These are phyloP conservation scores for Oryza officinalis DNA, from an alignment of 176 grass and related monocot species.

Conservation along the genomic window DNA sequence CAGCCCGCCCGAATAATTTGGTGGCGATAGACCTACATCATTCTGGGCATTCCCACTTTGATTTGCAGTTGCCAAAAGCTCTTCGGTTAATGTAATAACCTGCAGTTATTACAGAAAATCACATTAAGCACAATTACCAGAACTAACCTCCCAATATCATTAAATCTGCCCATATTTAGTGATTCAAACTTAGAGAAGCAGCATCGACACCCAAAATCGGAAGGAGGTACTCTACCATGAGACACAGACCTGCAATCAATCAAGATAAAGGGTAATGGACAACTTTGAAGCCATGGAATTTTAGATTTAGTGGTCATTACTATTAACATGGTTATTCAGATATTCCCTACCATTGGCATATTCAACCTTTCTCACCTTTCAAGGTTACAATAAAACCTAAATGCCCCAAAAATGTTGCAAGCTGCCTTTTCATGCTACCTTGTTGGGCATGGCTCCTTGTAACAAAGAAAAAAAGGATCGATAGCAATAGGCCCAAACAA, in stretches of 20 bases:
- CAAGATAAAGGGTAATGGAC: conserved; percentile 86
- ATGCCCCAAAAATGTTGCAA: conserved; percentile 54
- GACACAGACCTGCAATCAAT: conserved; percentile 87
- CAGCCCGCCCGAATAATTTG: conserved; percentile 16
- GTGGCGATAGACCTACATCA: conserved; percentile 37
- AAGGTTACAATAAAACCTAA: conserved; percentile 61
- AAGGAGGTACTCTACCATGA: conserved; percentile 55
- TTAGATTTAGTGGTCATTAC: conserved; percentile 40
- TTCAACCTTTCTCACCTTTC: conserved; percentile 72
- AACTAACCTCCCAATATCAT: conserved; percentile 13
- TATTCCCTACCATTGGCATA: conserved; percentile 51
- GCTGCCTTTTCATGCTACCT: conserved; percentile 65
- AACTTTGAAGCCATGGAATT: conserved; percentile 55
- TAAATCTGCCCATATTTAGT: conserved; percentile 38
- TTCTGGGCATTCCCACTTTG: conserved; percentile 47
- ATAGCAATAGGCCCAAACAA: conserved; percentile 51
- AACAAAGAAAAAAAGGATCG: conserved; percentile 63
- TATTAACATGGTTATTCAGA: conserved; percentile 49
- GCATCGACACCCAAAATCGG: conserved; percentile 75
- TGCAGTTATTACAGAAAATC: conserved; percentile 37
- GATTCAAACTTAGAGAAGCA: conserved; percentile 75
- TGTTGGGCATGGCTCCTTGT: conserved; percentile 64
- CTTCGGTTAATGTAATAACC: conserved; percentile 81
- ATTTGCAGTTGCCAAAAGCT: conserved; percentile 81
- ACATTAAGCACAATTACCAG: conserved; percentile 33